Percentiles rank a stretch among this genome's conserved stretches.
These are phyloP conservation scores for Termitomyces sp. DNA, from an alignment of 768 basidiomycete genomes.

Conservation along the genomic window DNA sequence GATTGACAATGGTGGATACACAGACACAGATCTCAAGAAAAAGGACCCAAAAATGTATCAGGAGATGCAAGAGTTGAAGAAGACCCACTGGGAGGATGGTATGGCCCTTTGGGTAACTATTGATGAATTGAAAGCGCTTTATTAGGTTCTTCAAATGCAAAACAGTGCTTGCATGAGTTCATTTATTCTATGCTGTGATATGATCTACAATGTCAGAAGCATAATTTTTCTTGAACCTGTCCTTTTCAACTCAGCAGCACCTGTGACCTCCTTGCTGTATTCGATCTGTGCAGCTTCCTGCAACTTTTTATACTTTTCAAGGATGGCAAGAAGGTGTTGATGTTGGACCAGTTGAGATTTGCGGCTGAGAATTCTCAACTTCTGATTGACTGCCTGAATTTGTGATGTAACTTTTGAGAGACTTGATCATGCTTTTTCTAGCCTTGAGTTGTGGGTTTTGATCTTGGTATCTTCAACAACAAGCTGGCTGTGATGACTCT, in stretches of 20 bases:
- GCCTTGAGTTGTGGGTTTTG: not conserved
- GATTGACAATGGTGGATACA: not conserved
- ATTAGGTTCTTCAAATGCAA: no score
- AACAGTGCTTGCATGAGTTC: not conserved
- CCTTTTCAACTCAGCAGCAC: not conserved
- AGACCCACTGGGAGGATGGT: no score
- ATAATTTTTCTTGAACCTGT: not conserved
- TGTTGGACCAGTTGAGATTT: not conserved
- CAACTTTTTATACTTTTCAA: not conserved
- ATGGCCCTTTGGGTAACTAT: no score
- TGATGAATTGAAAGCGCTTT: no score
- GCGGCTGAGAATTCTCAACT: not conserved
- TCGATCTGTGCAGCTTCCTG: not conserved
- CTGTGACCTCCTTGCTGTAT: not conserved
- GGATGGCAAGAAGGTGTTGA: not conserved
- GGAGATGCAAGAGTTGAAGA: no score
- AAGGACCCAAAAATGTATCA: no score
- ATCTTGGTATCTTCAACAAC: conserved; percentile 9
- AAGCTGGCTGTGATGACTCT: not conserved
- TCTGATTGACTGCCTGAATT: not conserved
- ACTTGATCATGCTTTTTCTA: not conserved
- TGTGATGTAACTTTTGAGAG: not conserved
- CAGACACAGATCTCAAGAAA: no score
- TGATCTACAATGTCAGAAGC: not conserved
- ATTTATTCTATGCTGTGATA: not conserved